phyloP scores from a whole-genome alignment of 1,284 basidiomycete species.

The Xerocomus nothofagi region DNA sequence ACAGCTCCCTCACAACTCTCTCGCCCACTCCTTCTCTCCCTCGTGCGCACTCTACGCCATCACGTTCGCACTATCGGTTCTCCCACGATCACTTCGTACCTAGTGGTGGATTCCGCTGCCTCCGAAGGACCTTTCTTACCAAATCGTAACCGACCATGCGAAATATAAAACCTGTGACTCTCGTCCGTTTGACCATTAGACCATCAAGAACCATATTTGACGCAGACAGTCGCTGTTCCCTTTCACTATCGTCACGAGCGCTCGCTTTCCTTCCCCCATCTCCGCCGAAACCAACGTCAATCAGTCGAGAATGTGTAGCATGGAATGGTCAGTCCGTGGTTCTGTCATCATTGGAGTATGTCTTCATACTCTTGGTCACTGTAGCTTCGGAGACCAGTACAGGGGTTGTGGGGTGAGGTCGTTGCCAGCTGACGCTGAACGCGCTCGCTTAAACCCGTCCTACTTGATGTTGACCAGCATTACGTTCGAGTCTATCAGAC shows the following conservation, averaged over 20 bases:
- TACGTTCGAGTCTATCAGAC: constrained; percentile 55
- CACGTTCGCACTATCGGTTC: constrained; percentile 17
- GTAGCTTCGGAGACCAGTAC: constrained; percentile 62
- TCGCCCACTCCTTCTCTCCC: constrained; percentile 5
- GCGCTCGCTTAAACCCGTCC: constrained; percentile 3
- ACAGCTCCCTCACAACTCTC: constrained; percentile 26
- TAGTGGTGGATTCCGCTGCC: constrained; percentile 29
- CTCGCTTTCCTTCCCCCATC: background rate
- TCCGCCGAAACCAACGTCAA: constrained; percentile 2
- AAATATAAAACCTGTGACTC: constrained; percentile 31
- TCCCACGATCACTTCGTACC: constrained; percentile 39
- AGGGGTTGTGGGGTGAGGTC: constrained; percentile 56
- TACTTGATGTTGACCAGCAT: constrained; percentile 40
- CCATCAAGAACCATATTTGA: background rate
- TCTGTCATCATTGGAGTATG: background rate
- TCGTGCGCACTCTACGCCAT: constrained; percentile 10
- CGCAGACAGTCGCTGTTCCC: background rate
- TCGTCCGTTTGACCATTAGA: constrained; percentile 2
- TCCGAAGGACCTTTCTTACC: constrained; percentile 35
- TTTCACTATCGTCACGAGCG: background rate
- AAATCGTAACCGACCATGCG: constrained; percentile 26
- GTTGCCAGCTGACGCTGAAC: background rate
- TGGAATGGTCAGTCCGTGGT: constrained; percentile 41
- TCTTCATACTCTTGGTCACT: constrained; percentile 4
- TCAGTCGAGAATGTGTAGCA: constrained; percentile 40